These are phyloP conservation scores for Lunularia cruciata DNA, from an alignment of 225 moss, liverwort and hornwort genomes.

Conservation along the genomic window DNA sequence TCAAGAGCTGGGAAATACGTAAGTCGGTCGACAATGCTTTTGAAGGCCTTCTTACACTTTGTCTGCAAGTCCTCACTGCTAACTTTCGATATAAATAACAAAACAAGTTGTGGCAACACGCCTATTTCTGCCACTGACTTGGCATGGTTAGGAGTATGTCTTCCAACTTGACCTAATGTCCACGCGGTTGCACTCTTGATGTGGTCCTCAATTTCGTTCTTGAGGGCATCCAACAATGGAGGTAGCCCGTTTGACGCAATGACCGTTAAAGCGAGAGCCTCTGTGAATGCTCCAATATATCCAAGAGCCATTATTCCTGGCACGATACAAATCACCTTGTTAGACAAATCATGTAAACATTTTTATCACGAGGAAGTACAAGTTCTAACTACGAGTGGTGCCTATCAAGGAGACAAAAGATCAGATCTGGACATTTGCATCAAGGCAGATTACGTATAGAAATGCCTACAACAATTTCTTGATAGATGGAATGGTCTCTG, in stretches of 20 bases:
- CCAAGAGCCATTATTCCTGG: constrained; percentile 96
- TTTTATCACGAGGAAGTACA: too few species aligned
- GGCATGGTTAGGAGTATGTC: constrained; percentile 69
- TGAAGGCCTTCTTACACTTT: constrained; percentile 79
- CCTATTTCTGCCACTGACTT: constrained; percentile 84
- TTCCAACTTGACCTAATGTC: constrained; percentile 84
- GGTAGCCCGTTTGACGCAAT: constrained; percentile 76
- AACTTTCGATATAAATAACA: constrained; percentile 65
- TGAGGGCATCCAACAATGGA: constrained; percentile 71
- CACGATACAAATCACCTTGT: not conserved
- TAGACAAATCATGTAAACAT: too few species aligned
- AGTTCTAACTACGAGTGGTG: too few species aligned
- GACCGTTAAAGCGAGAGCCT: constrained; percentile 55
- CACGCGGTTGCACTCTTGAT: constrained; percentile 90
- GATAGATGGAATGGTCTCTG: too few species aligned
- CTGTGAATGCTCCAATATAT: constrained; percentile 73
- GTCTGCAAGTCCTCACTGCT: constrained; percentile 76
- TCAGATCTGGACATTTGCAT: too few species aligned
- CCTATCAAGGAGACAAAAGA: too few species aligned
- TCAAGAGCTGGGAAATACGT: constrained; percentile 83
- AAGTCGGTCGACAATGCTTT: constrained; percentile 66
- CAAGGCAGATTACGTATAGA: too few species aligned
- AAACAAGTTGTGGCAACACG: constrained; percentile 56
- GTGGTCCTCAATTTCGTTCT: constrained; percentile 78
- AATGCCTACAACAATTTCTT: too few species aligned